phyloP scores from a whole-genome alignment of 1,139 yeast species.

The Geotrichum restrictum region DNA sequence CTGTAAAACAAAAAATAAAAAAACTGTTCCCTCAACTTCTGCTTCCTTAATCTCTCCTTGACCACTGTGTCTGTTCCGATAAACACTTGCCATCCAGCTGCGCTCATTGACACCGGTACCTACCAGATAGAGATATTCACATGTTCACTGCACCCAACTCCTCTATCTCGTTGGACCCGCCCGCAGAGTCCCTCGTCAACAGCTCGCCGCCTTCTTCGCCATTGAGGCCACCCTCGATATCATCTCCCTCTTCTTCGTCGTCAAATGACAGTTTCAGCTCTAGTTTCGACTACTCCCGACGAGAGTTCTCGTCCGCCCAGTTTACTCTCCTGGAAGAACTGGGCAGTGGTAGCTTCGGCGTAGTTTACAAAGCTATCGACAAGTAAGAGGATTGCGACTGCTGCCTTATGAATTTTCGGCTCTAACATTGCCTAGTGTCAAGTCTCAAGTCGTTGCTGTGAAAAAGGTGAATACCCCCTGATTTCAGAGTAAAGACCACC shows the following conservation, averaged over 20 bases:
- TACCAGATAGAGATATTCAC: background rate
- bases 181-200: background rate
- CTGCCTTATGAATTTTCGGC: background rate
- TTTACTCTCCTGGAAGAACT: constrained; percentile 68
- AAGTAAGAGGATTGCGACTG: constrained; percentile 27
- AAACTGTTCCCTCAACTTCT: too few relatives aligned
- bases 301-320: constrained; percentile 45
- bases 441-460: constrained; percentile 25
- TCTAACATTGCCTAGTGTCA: constrained; percentile 3
- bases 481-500: background rate
- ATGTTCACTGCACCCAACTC: background rate
- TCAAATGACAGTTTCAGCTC: constrained; percentile 1
- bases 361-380: constrained; percentile 71
- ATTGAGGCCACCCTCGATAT: background rate
- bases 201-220: background rate
- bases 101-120: too few relatives aligned
- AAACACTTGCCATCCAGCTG: too few relatives aligned
- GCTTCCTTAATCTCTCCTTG: too few relatives aligned
- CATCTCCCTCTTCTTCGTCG: background rate
- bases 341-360: constrained; percentile 87
- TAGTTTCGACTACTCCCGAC: constrained; percentile 23
- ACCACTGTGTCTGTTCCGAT: too few relatives aligned
- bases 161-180: background rate
- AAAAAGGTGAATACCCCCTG: constrained; percentile 24
- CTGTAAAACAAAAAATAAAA: too few relatives aligned